Percentiles rank a stretch among this genome's conserved stretches.
Evolutionary conservation across 306 rosid genomes (phyloP).

Genomic region (Begonia peltatifolia): DNA sequence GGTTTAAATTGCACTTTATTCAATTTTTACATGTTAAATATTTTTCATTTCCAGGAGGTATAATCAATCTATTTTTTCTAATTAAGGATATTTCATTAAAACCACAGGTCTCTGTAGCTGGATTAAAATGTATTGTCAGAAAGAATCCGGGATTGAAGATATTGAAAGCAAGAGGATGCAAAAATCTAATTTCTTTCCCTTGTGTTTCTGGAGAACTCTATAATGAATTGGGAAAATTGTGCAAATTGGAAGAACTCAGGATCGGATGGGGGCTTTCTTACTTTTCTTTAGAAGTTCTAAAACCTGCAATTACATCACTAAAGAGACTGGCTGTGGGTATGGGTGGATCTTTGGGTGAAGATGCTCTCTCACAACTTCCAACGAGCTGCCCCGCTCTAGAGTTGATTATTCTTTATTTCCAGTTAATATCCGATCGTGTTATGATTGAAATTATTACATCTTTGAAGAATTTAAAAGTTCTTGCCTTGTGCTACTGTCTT

Average conservation of each 20-base stretch:
- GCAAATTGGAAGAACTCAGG: constrained; percentile 49
- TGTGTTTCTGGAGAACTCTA: constrained; percentile 23
- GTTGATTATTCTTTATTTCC: constrained; percentile 46
- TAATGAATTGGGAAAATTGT: constrained; percentile 28
- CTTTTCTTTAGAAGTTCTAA: constrained; percentile 44
- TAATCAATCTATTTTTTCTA: not conserved
- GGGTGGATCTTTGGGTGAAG: constrained; percentile 64
- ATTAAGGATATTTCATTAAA: no score
- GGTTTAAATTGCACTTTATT: no score
- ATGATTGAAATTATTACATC: constrained; percentile 24
- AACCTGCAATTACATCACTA: constrained; percentile 42
- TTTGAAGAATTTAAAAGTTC: constrained; percentile 41
- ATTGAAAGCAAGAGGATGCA: constrained; percentile 51
- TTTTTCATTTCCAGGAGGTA: no score
- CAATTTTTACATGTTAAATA: no score
- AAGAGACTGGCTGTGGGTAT: constrained; percentile 44
- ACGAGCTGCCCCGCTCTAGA: constrained; percentile 43
- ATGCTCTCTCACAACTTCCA: constrained; percentile 33
- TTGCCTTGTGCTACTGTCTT: constrained; percentile 64
- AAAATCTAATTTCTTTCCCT: constrained; percentile 26
- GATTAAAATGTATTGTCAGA: constrained; percentile 31
- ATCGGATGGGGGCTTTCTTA: constrained; percentile 77
- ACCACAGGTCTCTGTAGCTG: constrained; percentile 52
- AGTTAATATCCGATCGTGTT: constrained; percentile 57
- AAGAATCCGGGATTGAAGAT: constrained; percentile 41